phyloP scores from a whole-genome alignment of 352 stramenopile genomes.

The Hyaloperonospora arabidopsidis region DNA sequence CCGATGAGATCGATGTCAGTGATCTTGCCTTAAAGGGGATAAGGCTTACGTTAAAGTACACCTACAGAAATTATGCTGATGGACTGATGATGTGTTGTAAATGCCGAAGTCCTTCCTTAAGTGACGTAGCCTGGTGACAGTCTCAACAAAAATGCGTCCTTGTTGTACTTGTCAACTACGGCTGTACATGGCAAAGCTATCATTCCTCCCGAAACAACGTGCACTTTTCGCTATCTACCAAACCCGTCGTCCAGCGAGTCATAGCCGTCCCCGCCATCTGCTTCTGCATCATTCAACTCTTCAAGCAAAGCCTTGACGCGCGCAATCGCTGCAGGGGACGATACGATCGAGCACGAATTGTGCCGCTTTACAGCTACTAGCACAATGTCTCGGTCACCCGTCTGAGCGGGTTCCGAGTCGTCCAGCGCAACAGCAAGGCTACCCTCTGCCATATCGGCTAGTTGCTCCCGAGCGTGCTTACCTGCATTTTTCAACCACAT shows the following conservation, averaged over 20 bases:
- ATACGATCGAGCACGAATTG: slow-evolving; percentile 71
- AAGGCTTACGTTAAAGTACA: too few species aligned
- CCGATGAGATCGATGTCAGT: too few species aligned
- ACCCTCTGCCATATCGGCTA: slow-evolving; percentile 49
- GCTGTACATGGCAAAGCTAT: too few species aligned
- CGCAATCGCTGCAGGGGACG: slow-evolving; percentile 46
- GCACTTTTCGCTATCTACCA: too few species aligned
- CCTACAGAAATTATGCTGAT: too few species aligned
- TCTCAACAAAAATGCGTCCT: too few species aligned
- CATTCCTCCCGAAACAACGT: too few species aligned
- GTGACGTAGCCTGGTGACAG: too few species aligned
- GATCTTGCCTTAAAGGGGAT: too few species aligned
- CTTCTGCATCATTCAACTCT: slow-evolving; percentile 49
- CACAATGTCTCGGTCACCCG: slow-evolving; percentile 59
- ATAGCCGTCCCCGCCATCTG: slow-evolving; percentile 58
- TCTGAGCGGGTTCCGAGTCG: slow-evolving; percentile 77
- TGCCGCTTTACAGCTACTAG: slow-evolving; percentile 53
- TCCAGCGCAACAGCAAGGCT: slow-evolving; percentile 63
- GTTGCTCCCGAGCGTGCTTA: slow-evolving; percentile 36
- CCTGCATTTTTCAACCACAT: slow-evolving; percentile 76
- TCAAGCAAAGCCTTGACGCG: slow-evolving; percentile 66
- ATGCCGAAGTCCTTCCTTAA: too few species aligned
- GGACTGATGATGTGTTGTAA: too few species aligned
- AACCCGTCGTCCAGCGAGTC: slow-evolving; percentile 63
- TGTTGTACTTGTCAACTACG: too few species aligned